Conservation (phyloP, 306 rosid species). For the Albizia julibrissin region DNA sequence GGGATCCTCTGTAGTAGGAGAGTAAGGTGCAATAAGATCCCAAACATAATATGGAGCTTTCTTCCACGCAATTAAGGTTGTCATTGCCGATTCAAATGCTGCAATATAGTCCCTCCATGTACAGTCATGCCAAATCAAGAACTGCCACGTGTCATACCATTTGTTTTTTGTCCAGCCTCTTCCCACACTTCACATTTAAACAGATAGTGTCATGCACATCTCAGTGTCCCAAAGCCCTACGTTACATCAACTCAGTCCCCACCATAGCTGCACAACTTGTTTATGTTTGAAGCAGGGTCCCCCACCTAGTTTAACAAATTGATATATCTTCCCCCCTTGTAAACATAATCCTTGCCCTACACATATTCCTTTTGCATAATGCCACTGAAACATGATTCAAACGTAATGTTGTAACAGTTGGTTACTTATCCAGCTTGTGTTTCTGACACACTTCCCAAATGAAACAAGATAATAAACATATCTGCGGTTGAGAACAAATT, state of each 20-base stretch:
- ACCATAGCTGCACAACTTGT: conserved; percentile 35
- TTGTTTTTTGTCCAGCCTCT: conserved; percentile 6
- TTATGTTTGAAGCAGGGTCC: conserved; percentile 27
- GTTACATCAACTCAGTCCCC: conserved; percentile 59
- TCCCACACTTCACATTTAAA: neutral
- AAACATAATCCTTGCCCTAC: conserved; percentile 24
- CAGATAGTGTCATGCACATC: neutral
- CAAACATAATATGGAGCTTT: conserved; percentile 25
- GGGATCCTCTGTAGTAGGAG: neutral
- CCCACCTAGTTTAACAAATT: conserved; percentile 34
- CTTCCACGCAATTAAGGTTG: conserved; percentile 50
- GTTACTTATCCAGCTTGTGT: neutral
- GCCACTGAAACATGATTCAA: conserved; percentile 5
- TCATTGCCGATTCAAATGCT: conserved; percentile 36
- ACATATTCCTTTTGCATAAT: conserved; percentile 6
- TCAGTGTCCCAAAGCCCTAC: conserved; percentile 36
- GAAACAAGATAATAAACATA: neutral
- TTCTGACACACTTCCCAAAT: conserved; percentile 1
- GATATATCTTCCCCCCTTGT: conserved; percentile 31
- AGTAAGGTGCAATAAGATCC: neutral
- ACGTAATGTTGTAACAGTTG: conserved; percentile 3
- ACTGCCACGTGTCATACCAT: conserved; percentile 39
- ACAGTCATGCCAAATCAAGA: conserved; percentile 31
- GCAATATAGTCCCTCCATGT: conserved; percentile 26
- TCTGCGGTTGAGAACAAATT: neutral